Evolutionary conservation across 2,329 filamentous ascomycete genomes (phyloP).

Genomic region (Kalaharituber pfeilii): DNA sequence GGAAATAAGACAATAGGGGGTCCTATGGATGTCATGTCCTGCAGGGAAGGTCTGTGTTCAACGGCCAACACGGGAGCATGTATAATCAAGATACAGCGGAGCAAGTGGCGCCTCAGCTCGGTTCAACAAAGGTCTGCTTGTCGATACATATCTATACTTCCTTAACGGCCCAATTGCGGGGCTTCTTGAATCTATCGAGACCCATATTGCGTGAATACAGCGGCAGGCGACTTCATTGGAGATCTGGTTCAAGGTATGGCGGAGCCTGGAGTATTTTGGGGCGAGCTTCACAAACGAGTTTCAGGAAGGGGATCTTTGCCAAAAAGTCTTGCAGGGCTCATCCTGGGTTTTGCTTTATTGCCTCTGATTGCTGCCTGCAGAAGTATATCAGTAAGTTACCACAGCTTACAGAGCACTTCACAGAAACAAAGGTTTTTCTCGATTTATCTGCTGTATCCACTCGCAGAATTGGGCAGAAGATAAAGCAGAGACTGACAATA

Average conservation of each 20-base stretch:
- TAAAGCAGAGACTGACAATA: slow-evolving; percentile 26
- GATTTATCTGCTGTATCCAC: slow-evolving; percentile 6
- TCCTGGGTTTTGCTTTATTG: slow-evolving; percentile 36
- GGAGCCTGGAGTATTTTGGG: not conserved
- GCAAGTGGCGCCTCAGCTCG: no score
- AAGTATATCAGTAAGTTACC: slow-evolving; percentile 19
- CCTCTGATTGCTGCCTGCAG: slow-evolving; percentile 27
- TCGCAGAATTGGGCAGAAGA: slow-evolving; percentile 28
- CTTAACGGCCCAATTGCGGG: not conserved
- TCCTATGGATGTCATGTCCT: no score
- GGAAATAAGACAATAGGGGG: no score
- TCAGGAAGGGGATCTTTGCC: slow-evolving; percentile 23
- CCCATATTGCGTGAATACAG: slow-evolving; percentile 32
- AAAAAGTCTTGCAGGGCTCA: slow-evolving; percentile 27
- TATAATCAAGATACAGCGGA: no score
- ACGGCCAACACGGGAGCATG: no score
- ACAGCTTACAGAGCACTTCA: slow-evolving; percentile 23
- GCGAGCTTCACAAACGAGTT: slow-evolving; percentile 24
- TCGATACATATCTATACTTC: no score
- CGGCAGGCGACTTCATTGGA: slow-evolving; percentile 34
- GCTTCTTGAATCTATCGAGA: slow-evolving; percentile 25
- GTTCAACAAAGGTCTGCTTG: no score
- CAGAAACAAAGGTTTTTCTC: not conserved
- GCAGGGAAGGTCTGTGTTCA: no score
- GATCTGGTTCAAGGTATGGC: slow-evolving; percentile 31